A percentile compares a stretch with the other conserved stretches of the same genome.
Evolutionary conservation across 768 basidiomycete species (phyloP).

Genomic region (Russula olivacea): DNA sequence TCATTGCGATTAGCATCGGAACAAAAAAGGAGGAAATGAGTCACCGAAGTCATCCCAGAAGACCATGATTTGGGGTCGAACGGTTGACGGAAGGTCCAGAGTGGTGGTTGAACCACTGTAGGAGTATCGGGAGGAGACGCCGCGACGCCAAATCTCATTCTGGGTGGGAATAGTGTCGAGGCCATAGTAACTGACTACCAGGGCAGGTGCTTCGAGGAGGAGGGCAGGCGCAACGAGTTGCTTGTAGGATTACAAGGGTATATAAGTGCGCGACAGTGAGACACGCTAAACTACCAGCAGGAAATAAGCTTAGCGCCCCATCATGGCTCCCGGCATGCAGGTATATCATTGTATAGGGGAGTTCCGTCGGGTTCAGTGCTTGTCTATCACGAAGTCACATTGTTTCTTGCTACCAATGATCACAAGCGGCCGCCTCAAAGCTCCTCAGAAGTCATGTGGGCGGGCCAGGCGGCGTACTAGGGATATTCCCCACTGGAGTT

Average conservation of each 20-base stretch:
- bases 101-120: neutral
- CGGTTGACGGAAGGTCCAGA: slow-evolving; percentile 4
- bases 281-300: neutral
- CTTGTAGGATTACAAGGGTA: neutral
- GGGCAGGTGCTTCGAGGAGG: neutral
- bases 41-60: neutral
- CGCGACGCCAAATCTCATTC: neutral
- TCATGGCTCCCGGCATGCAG: neutral
- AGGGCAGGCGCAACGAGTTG: neutral
- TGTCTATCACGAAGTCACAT: neutral
- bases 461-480: no score
- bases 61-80: slow-evolving; percentile 3
- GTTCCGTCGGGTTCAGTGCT: neutral
- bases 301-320: neutral
- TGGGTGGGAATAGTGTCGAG: neutral
- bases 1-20: neutral
- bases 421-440: no score
- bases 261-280: neutral
- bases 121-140: neutral
- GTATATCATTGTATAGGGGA: neutral
- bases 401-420: neutral
- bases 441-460: neutral
- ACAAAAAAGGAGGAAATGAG: neutral
- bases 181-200: neutral
- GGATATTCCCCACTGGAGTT: neutral